These are phyloP conservation scores for Deinandra increscens DNA, from an alignment of 129 eudicot species.

Conservation along the genomic window DNA sequence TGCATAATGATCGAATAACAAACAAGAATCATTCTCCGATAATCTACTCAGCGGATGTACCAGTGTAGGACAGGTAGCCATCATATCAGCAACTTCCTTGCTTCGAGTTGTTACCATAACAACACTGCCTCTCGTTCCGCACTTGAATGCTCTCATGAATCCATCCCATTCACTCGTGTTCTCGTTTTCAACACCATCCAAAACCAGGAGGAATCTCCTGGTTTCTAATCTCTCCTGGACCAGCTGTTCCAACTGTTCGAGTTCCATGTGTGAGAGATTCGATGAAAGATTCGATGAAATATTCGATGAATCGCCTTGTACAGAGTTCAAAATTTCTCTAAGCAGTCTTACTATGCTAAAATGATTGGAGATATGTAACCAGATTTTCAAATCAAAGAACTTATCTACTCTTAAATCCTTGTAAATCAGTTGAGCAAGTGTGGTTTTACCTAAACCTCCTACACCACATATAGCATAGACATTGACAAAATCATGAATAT, in stretches of 20 bases:
- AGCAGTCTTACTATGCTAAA: background rate
- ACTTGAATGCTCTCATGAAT: constrained; percentile 23
- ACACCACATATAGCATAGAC: constrained; percentile 23
- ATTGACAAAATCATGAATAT: background rate
- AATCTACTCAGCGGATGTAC: constrained; percentile 20
- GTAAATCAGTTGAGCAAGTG: constrained; percentile 22
- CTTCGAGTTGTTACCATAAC: constrained; percentile 28
- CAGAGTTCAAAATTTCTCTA: constrained; percentile 26
- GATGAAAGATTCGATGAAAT: background rate
- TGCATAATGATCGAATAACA: constrained; percentile 30
- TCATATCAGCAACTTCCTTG: constrained; percentile 18
- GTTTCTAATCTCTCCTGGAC: constrained; percentile 15
- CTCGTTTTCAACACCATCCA: constrained; percentile 21
- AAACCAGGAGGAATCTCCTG: constrained; percentile 29
- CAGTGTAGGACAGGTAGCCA: constrained; percentile 1
- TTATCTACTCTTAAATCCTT: constrained; percentile 29
- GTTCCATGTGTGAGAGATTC: background rate
- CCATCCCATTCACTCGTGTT: constrained; percentile 20
- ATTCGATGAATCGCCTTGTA: constrained; percentile 21
- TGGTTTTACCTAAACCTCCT: constrained; percentile 37
- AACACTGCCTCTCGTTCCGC: constrained; percentile 19
- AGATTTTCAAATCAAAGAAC: constrained; percentile 29
- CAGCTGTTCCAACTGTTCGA: constrained; percentile 6
- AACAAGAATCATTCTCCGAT: constrained; percentile 29
- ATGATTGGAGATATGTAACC: constrained; percentile 22